Evolutionary conservation across 2,329 filamentous ascomycete genomes (phyloP).

Genomic region (Aspergillus proliferans): DNA sequence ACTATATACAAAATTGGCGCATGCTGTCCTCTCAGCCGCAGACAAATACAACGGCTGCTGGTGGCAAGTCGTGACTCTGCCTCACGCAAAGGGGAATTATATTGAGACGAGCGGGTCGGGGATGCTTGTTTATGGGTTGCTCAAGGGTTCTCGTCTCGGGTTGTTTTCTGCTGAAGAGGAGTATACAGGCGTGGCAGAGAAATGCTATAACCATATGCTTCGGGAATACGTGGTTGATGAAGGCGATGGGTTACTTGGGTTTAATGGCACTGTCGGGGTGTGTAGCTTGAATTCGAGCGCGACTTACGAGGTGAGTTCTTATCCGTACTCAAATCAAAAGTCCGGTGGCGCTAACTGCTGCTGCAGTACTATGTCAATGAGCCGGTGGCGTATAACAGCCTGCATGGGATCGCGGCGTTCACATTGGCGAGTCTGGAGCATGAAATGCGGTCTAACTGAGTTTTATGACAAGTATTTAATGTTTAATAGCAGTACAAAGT

Average conservation of each 20-base stretch:
- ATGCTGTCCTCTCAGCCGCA: slow-evolving; percentile 38
- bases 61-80: slow-evolving; percentile 54
- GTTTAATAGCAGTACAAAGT: too few species aligned
- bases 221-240: slow-evolving; percentile 43
- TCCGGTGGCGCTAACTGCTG: neutral
- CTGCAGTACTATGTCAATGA: slow-evolving; percentile 20
- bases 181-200: slow-evolving; percentile 35
- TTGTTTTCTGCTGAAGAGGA: slow-evolving; percentile 14
- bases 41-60: slow-evolving; percentile 46
- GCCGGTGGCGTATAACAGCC: slow-evolving; percentile 20
- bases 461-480: neutral
- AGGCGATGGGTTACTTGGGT: slow-evolving; percentile 45
- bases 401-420: slow-evolving; percentile 20
- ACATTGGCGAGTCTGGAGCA: slow-evolving; percentile 21
- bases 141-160: slow-evolving; percentile 42
- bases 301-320: slow-evolving; percentile 43
- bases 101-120: slow-evolving; percentile 55
- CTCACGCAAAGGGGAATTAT: slow-evolving; percentile 49
- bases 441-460: slow-evolving; percentile 9
- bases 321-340: neutral
- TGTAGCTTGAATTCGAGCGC: slow-evolving; percentile 47
- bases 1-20: slow-evolving; percentile 38
- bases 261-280: slow-evolving; percentile 48
- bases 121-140: slow-evolving; percentile 52
- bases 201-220: slow-evolving; percentile 41